Conservation (phyloP, 2,329 filamentous ascomycete species). For the Fonsecaea monophora region DNA sequence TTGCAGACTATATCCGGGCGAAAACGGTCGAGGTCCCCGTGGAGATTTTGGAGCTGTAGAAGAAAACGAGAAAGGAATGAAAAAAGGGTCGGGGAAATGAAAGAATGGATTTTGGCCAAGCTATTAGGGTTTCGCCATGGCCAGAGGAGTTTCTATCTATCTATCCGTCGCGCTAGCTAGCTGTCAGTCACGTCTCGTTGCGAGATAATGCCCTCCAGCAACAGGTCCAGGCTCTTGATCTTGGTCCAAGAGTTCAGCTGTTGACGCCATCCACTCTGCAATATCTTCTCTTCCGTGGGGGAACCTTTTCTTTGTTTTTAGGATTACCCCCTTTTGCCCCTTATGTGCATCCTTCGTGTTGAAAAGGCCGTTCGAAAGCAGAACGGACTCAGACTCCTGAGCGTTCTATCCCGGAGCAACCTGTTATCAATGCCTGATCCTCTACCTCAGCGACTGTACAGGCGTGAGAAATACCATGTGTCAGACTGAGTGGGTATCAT, state of each 20-base stretch:
- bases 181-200: neutral
- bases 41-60: conserved; percentile 18
- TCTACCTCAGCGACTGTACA: no score
- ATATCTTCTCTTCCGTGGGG: no score
- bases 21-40: conserved; percentile 51
- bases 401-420: no score
- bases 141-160: neutral
- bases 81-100: no score
- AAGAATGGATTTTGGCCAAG: neutral
- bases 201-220: neutral
- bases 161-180: neutral
- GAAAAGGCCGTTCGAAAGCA: no score
- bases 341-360: no score
- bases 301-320: no score
- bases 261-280: neutral
- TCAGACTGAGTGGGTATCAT: no score
- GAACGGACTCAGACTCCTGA: no score
- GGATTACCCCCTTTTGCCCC: no score
- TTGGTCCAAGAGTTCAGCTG: neutral
- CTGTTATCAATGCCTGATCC: no score
- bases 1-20: conserved; percentile 59
- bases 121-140: neutral
- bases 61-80: neutral
- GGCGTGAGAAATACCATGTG: no score
- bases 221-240: neutral